These are phyloP conservation scores for Nakazawaea ernobii DNA, from an alignment of 805 yeast species.

Conservation along the genomic window DNA sequence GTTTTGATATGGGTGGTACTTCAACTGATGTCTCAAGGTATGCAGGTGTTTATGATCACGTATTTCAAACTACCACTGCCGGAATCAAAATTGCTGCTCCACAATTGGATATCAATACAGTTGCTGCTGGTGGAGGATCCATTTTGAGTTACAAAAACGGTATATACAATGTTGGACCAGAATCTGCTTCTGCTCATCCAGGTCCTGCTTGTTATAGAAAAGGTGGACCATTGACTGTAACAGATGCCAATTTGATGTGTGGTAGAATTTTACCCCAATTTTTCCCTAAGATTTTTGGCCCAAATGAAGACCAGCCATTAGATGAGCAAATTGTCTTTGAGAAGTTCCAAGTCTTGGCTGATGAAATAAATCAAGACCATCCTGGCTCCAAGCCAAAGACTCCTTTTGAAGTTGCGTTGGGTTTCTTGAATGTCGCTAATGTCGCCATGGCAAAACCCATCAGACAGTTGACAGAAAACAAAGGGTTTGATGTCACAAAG, in stretches of 20 bases:
- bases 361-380: slow-evolving; percentile 28
- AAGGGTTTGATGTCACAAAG: slow-evolving; percentile 35
- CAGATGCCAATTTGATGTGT: slow-evolving; percentile 39
- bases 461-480: slow-evolving; percentile 39
- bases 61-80: slow-evolving; percentile 27
- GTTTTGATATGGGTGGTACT: slow-evolving; percentile 35
- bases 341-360: slow-evolving; percentile 32
- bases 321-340: slow-evolving; percentile 27
- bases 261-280: slow-evolving; percentile 35
- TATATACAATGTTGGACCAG: slow-evolving; percentile 39
- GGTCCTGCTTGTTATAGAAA: slow-evolving; percentile 45
- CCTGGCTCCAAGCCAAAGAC: slow-evolving; percentile 23
- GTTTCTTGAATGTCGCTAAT: slow-evolving; percentile 40
- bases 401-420: slow-evolving; percentile 38
- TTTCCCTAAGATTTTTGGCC: slow-evolving; percentile 43
- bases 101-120: slow-evolving; percentile 27
- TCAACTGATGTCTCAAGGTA: slow-evolving; percentile 31
- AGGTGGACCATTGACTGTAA: slow-evolving; percentile 42
- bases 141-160: slow-evolving; percentile 28
- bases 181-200: slow-evolving; percentile 41
- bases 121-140: slow-evolving; percentile 25
- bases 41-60: slow-evolving; percentile 24
- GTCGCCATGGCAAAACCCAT: slow-evolving; percentile 43
- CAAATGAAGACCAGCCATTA: slow-evolving; percentile 33
- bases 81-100: slow-evolving; percentile 30